Evolutionary conservation across 352 stramenopile species (phyloP), one percentile per base, ranked within the genome.

Genomic region (Thraustotheca clavata): DNA sequence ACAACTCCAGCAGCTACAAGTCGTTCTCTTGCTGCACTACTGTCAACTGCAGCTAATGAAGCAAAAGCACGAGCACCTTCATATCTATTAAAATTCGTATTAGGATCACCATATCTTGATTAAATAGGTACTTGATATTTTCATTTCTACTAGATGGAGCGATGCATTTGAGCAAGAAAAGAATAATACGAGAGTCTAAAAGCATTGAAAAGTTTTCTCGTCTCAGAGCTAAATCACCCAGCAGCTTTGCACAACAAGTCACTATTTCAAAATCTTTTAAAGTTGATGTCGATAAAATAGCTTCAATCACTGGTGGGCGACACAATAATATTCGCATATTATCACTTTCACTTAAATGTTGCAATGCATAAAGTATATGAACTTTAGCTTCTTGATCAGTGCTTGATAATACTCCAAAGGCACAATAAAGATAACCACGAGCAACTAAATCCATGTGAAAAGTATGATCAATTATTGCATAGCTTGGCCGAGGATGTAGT

Each of bases 371-470:
- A 9, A 52, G 43, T 1, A 52, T 2, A 11, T 18, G 11, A 9
- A 11, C n/a, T 31, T 52, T 52, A 11, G 43, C 43, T 14, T 26
- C n/a, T n/a, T n/a, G n/a, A n/a, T 24, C 9, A 52, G 12, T 31
- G 7, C 7, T 52, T 52, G 24, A 31, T 52, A 24, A 16, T 16
- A 43, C 38, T 2, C 77, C 79, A 67, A 88, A 88, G 46, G 88
- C 70, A 18, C 78, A 88, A 43, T 87, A 83, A 48, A 89, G 79
- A 29, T 88, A 73, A 9, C 81, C 81, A n/a, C 80, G 74, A 0
- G 81, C 79, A 4, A 89, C 66, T 1, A 91, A 67, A 33, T 91
- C 79, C 39, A 89, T 83, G 62, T 89, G 87, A 55, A 85, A 77
- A 62, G 81, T 77, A 50, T 86, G 86, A 39, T 88, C 74, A 33